Evolutionary conservation across 2,329 filamentous ascomycete genomes (phyloP).

Genomic region (Aspergillus arachidicola): DNA sequence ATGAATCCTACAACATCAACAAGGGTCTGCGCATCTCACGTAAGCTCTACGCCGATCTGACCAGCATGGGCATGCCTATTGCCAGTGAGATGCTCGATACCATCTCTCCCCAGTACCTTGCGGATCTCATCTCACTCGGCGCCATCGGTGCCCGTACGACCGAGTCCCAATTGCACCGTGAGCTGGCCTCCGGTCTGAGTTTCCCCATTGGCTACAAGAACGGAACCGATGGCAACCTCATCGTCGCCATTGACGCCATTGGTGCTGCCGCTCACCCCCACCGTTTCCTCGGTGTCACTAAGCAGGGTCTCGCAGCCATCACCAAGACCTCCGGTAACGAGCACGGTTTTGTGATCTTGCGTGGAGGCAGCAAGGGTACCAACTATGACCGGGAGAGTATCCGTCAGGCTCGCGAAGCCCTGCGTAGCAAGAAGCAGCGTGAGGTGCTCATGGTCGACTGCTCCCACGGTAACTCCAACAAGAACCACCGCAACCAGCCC

Average conservation of each 20-base stretch:
- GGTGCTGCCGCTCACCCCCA: slow-evolving; percentile 69
- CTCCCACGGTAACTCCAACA: slow-evolving; percentile 97
- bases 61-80: slow-evolving; percentile 84
- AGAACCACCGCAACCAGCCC: slow-evolving; percentile 97
- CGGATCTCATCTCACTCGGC: slow-evolving; percentile 91
- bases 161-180: slow-evolving; percentile 93
- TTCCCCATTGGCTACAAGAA: slow-evolving; percentile 99
- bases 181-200: slow-evolving; percentile 89
- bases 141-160: slow-evolving; percentile 96
- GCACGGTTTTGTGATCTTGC: slow-evolving; percentile 94
- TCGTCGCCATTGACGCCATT: slow-evolving; percentile 93
- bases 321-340: slow-evolving; percentile 92
- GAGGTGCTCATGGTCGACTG: slow-evolving; percentile 97
- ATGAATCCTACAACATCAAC: slow-evolving; percentile 98
- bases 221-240: slow-evolving; percentile 89
- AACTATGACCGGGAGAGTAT: slow-evolving; percentile 92
- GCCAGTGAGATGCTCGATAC: slow-evolving; percentile 98
- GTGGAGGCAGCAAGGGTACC: slow-evolving; percentile 86
- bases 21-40: slow-evolving; percentile 92
- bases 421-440: slow-evolving; percentile 80
- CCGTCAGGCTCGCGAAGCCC: slow-evolving; percentile 72
- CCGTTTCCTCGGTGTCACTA: slow-evolving; percentile 98
- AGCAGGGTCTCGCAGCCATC: slow-evolving; percentile 93
- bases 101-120: slow-evolving; percentile 96
- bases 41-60: slow-evolving; percentile 91